These are phyloP conservation scores for Penicillium pancosmium DNA, from an alignment of 495 filamentous ascomycete genomes.

Conservation along the genomic window DNA sequence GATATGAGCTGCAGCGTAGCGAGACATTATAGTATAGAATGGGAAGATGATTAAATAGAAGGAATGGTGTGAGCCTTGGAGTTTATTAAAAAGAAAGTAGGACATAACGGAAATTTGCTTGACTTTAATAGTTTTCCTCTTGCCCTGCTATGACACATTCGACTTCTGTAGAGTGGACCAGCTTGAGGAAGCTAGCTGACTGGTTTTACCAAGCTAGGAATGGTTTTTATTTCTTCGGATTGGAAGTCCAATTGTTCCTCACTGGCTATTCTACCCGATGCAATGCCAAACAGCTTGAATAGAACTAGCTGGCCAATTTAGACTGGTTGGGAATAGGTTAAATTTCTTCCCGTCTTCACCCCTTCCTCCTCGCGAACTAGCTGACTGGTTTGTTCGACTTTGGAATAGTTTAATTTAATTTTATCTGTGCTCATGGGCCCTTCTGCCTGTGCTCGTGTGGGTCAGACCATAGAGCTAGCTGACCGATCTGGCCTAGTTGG, in stretches of 20 bases:
- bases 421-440: too few species aligned
- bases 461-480: not conserved
- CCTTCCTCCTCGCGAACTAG: too few species aligned
- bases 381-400: too few species aligned
- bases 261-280: too few species aligned
- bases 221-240: not conserved
- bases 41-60: not conserved
- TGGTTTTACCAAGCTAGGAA: not conserved
- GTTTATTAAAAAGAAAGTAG: not conserved
- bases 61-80: not conserved
- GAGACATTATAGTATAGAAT: conserved; percentile 8
- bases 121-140: not conserved
- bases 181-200: not conserved
- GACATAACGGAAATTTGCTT: not conserved
- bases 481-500: not conserved
- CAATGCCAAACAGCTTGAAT: not conserved
- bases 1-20: conserved; percentile 45
- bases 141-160: not conserved
- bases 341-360: too few species aligned
- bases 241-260: too few species aligned
- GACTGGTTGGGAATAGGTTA: not conserved
- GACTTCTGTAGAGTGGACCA: not conserved
- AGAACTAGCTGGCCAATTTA: not conserved
- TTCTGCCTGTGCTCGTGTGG: too few species aligned
- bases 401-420: too few species aligned